These are phyloP conservation scores for Colletotrichum sojae DNA, from an alignment of 2,329 filamentous ascomycete species.

Conservation along the genomic window DNA sequence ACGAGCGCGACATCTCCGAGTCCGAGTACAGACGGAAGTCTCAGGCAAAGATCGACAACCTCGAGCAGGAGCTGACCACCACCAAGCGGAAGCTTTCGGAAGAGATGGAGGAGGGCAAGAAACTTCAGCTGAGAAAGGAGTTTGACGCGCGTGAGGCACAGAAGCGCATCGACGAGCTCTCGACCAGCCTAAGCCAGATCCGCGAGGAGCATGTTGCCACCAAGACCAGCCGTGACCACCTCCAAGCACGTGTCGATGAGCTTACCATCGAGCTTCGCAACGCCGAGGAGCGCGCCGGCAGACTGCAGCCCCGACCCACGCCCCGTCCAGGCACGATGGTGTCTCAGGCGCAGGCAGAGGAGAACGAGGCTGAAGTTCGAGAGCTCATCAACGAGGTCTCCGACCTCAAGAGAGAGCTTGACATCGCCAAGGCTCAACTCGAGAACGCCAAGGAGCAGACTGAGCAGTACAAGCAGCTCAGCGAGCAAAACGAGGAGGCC, in stretches of 20 bases:
- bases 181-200: slow-evolving; percentile 81
- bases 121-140: slow-evolving; percentile 86
- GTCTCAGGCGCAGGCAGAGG: slow-evolving; percentile 59
- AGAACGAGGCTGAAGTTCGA: slow-evolving; percentile 75
- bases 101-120: slow-evolving; percentile 88
- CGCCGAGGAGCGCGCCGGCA: slow-evolving; percentile 87
- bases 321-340: slow-evolving; percentile 66
- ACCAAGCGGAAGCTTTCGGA: slow-evolving; percentile 87
- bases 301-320: slow-evolving; percentile 85
- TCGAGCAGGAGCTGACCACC: slow-evolving; percentile 84
- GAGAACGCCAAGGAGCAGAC: slow-evolving; percentile 85
- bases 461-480: slow-evolving; percentile 90
- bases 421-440: slow-evolving; percentile 84
- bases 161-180: slow-evolving; percentile 93
- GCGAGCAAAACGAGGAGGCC: slow-evolving; percentile 89
- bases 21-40: slow-evolving; percentile 85
- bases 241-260: slow-evolving; percentile 91
- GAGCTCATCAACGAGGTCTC: slow-evolving; percentile 87
- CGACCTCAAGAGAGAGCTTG: slow-evolving; percentile 89
- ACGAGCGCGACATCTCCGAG: slow-evolving; percentile 90
- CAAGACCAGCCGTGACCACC: slow-evolving; percentile 90
- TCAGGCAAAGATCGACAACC: slow-evolving; percentile 80
- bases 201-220: slow-evolving; percentile 89
- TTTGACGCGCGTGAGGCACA: slow-evolving; percentile 91
- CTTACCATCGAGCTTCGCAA: slow-evolving; percentile 88